Evolutionary conservation across 192 early-diverging fungal genomes (phyloP).

Genomic region (Obelidium mucronatum): DNA sequence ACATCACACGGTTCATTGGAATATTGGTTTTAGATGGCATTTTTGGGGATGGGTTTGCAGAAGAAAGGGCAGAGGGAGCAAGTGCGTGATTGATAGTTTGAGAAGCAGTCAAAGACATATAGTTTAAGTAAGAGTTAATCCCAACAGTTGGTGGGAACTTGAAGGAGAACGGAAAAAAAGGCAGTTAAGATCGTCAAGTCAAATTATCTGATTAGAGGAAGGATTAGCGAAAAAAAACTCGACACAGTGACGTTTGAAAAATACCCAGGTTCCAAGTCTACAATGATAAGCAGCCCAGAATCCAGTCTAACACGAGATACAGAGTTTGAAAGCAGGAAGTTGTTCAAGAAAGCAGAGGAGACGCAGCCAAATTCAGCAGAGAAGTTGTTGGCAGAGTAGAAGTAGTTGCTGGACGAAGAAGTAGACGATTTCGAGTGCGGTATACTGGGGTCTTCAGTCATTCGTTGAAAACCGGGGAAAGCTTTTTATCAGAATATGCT

Average conservation of each 20-base stretch:
- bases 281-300: conserved; percentile 14
- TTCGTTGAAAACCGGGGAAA: conserved; percentile 1
- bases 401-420: not conserved
- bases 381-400: not conserved
- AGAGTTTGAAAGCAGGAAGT: not conserved
- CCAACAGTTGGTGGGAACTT: no score
- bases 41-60: conserved; percentile 40
- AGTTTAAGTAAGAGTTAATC: no score
- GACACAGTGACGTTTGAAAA: not conserved
- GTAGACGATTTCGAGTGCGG: not conserved
- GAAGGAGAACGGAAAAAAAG: no score
- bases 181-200: no score
- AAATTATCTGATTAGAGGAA: no score
- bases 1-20: conserved; percentile 36
- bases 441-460: conserved; percentile 27
- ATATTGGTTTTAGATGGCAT: conserved; percentile 9
- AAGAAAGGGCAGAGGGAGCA: conserved; percentile 45
- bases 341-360: not conserved
- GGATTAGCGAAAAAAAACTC: not conserved
- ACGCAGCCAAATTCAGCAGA: not conserved
- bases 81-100: conserved; percentile 44
- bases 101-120: conserved; percentile 1
- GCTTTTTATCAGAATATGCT: no score
- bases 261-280: conserved; percentile 9
- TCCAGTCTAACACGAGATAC: not conserved